Evolutionary conservation across 768 basidiomycete species (phyloP).

Genomic region (Mycena venus): DNA sequence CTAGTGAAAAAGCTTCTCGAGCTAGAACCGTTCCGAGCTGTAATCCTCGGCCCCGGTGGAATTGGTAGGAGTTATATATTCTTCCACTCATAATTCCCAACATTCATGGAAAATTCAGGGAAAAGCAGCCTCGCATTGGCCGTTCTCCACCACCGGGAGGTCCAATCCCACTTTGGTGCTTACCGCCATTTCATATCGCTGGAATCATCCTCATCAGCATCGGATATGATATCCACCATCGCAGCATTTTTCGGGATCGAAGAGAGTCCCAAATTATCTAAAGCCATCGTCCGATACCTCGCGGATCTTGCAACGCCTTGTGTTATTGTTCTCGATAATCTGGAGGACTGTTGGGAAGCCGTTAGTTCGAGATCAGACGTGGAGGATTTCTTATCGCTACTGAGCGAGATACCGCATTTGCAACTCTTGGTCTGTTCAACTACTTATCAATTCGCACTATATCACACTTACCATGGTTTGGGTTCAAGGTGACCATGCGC

Average conservation of each 20-base stretch:
- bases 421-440: neutral
- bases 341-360: neutral
- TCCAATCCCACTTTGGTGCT: neutral
- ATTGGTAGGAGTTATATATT: conserved; percentile 10
- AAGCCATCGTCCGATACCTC: neutral
- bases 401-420: neutral
- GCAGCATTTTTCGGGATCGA: neutral
- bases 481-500: conserved; percentile 13
- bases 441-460: no score
- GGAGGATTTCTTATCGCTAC: neutral
- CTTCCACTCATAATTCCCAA: neutral
- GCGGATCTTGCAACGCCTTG: neutral
- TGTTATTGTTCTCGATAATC: neutral
- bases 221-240: neutral
- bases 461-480: no score
- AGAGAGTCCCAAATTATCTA: neutral
- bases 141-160: neutral
- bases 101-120: neutral
- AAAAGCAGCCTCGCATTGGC: conserved; percentile 7
- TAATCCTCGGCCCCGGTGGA: conserved; percentile 8
- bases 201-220: neutral
- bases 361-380: neutral
- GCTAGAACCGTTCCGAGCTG: neutral
- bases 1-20: neutral
- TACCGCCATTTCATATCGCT: neutral